These are phyloP conservation scores for Musa beccarii DNA, from an alignment of 176 grass and related monocot species.

Conservation along the genomic window DNA sequence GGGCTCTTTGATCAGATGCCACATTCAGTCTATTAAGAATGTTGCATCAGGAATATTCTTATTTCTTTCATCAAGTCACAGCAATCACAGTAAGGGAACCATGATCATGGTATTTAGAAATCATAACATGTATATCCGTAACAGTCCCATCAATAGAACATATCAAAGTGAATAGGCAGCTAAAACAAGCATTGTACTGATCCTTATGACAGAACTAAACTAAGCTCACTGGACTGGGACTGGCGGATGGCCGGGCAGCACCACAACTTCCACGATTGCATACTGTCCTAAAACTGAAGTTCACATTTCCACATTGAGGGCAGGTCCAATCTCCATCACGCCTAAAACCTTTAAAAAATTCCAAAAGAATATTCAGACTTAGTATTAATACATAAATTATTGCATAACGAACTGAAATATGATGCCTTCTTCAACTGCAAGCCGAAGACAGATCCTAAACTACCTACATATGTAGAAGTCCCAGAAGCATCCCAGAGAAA, in stretches of 20 bases:
- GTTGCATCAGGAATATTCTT: too few relatives aligned
- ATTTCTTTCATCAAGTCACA: too few relatives aligned
- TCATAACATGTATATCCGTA: background rate
- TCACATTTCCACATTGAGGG: constrained; percentile 87
- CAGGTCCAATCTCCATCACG: constrained; percentile 96
- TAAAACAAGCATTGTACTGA: background rate
- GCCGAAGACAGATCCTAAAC: too few relatives aligned
- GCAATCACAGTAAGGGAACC: background rate
- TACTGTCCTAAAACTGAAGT: constrained; percentile 97
- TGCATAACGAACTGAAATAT: constrained; percentile 1
- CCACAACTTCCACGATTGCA: constrained; percentile 90
- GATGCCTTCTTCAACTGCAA: background rate
- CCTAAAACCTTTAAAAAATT: constrained; percentile 50
- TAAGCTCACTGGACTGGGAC: constrained; percentile 75
- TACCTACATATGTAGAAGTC: too few relatives aligned
- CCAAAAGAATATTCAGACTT: constrained; percentile 31
- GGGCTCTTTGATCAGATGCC: too few relatives aligned
- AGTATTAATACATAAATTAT: constrained; percentile 26
- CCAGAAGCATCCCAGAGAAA: too few relatives aligned
- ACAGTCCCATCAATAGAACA: background rate
- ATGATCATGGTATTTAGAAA: background rate
- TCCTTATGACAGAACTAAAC: background rate
- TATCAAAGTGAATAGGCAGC: background rate
- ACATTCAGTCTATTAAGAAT: too few relatives aligned
- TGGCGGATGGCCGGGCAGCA: constrained; percentile 66